These are phyloP conservation scores for Alternaria metachromatica DNA, from an alignment of 2,329 filamentous ascomycete species.

Conservation along the genomic window DNA sequence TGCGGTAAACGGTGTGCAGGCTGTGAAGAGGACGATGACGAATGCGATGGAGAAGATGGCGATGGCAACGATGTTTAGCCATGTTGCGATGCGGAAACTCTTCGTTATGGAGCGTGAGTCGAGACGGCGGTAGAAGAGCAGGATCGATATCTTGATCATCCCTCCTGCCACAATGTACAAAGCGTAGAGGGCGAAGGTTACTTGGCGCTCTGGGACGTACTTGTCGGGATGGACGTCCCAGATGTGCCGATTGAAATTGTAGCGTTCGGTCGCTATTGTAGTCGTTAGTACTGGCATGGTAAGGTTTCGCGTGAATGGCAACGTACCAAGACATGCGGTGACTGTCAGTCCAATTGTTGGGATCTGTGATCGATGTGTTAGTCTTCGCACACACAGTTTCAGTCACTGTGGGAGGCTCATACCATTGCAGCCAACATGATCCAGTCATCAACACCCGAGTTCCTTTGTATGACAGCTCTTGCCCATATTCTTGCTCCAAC, in stretches of 20 bases:
- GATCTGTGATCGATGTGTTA: neutral
- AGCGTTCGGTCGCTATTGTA: slow-evolving; percentile 1
- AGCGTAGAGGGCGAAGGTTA: slow-evolving; percentile 21
- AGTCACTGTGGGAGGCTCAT: neutral
- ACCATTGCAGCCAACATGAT: slow-evolving; percentile 23
- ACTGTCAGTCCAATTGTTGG: slow-evolving; percentile 2
- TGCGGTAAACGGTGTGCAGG: slow-evolving; percentile 17
- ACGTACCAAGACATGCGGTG: neutral
- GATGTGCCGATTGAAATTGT: slow-evolving; percentile 19
- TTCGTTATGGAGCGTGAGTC: slow-evolving; percentile 15
- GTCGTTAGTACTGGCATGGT: neutral
- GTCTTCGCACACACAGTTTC: neutral
- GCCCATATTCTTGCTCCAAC: slow-evolving; percentile 20
- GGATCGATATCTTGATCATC: slow-evolving; percentile 32
- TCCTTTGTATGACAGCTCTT: slow-evolving; percentile 17
- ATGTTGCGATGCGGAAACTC: slow-evolving; percentile 16
- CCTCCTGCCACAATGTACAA: slow-evolving; percentile 21
- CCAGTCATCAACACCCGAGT: slow-evolving; percentile 23
- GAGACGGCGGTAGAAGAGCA: slow-evolving; percentile 31
- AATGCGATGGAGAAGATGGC: slow-evolving; percentile 20
- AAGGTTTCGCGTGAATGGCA: neutral
- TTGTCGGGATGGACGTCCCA: slow-evolving; percentile 19
- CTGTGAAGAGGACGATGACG: slow-evolving; percentile 12
- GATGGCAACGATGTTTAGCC: slow-evolving; percentile 22
- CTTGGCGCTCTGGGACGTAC: slow-evolving; percentile 16